Base-by-base conservation (phyloP, 1,139 yeast genomes). In the Pichia sp. region DNA sequence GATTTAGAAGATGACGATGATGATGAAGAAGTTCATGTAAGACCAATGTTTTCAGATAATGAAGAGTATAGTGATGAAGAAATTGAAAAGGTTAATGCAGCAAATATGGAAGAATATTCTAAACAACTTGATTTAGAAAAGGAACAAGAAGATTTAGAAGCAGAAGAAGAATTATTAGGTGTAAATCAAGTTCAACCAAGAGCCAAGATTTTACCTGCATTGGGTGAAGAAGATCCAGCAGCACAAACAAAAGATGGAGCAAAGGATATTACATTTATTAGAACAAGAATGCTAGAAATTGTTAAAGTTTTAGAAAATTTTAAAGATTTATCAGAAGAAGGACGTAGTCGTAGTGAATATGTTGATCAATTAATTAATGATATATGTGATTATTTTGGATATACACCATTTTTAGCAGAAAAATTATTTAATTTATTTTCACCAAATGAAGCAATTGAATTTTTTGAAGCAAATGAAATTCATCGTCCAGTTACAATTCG, bases 401-500 rank as follows among this genome's bases (percentile, higher is more conserved):
- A 95, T 72, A 81, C 93, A n/a, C 87, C 83, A 62, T 90, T 86
- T 68, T 78, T 95, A 64, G 99, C 99, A 31, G 97, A 90, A 65
- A 91, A 91, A 69, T 77, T 93, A 56, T 90, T 90, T 74, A 83
- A 90, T 63, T 76, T 93, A 57, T 95, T 95, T 68, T 81, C 95
- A 18, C 98, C 98, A 41, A 78, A 93, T 19, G 99, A 95, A 73
- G 99, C 99, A 19, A 81, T 95, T 79, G 99, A 93, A 70, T 95
- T 95, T 67, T 95, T 95, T 63, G 99, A 95, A 74, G 98, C 99
- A 47, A 93, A 93, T 72, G 99, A 95, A 73, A 88, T 91, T 54
- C 87, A 96, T 38, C 81, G 99, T 70, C 99, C 99, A 46, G 79
- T 93, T 54, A 93, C 99, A 33, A 91, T 95, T 62, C 85, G 99